Conservation (phyloP, 116 monocot genomes). For the Zostera marina region DNA sequence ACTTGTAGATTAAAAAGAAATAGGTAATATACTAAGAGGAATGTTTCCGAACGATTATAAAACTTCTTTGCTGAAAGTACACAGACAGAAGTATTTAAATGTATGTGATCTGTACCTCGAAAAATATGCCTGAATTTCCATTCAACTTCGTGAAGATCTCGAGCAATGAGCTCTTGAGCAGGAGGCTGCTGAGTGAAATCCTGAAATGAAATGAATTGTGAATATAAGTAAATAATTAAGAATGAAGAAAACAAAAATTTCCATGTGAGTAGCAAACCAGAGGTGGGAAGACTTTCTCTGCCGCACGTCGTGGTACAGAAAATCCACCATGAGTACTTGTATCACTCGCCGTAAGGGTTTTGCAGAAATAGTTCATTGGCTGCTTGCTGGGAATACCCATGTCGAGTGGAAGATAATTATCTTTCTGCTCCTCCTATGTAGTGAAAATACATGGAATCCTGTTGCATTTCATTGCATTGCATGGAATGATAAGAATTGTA, state of each 20-base stretch:
- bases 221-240: conserved; percentile 3
- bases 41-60: no score
- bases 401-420: conserved; percentile 58
- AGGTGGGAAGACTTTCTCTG: conserved; percentile 92
- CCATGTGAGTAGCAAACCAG: conserved; percentile 30
- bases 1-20: no score
- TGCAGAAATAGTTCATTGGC: conserved; percentile 91
- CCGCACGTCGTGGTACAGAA: conserved; percentile 89
- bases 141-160: conserved; percentile 85
- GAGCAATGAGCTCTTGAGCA: conserved; percentile 81
- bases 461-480: no score
- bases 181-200: conserved; percentile 92
- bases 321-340: conserved; percentile 89
- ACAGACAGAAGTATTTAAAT: not conserved
- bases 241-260: not conserved
- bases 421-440: conserved; percentile 77
- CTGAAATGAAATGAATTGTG: conserved; percentile 17
- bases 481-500: no score
- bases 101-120: conserved; percentile 14
- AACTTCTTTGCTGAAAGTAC: no score
- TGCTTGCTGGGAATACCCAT: conserved; percentile 85
- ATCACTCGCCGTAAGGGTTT: conserved; percentile 83
- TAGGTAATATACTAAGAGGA: no score
- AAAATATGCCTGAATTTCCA: conserved; percentile 99
- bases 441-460: no score